phyloP scores from a whole-genome alignment of 179 eudicot species.

The Monotropa hypopitys region DNA sequence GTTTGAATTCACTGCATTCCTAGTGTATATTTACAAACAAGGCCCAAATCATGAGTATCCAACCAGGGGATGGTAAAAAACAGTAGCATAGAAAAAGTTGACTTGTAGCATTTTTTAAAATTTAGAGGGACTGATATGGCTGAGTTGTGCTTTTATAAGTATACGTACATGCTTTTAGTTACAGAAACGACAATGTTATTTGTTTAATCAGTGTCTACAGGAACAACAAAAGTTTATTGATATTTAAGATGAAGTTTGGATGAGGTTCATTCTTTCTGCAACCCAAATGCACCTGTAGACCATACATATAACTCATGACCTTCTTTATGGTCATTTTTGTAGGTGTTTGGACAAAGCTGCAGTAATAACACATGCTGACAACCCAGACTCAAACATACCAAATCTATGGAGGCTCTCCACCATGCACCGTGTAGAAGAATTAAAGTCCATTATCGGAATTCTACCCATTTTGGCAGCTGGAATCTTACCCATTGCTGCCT shows the following conservation, averaged over 20 bases:
- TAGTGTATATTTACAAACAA: neutral
- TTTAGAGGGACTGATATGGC: neutral
- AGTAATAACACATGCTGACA: slow-evolving; percentile 17
- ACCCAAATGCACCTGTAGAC: neutral
- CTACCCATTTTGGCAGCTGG: slow-evolving; percentile 45
- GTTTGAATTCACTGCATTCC: neutral
- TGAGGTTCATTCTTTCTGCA: neutral
- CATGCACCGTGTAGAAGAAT: slow-evolving; percentile 46
- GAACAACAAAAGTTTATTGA: neutral
- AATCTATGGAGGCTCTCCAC: slow-evolving; percentile 38
- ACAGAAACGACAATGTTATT: neutral
- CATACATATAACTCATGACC: neutral
- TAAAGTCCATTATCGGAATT: slow-evolving; percentile 35
- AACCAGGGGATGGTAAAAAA: neutral
- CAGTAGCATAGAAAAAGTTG: neutral
- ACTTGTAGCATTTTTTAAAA: neutral
- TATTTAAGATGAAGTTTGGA: neutral
- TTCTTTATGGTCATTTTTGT: neutral
- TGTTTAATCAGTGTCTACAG: neutral
- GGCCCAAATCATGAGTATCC: neutral
- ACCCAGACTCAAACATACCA: slow-evolving; percentile 14
- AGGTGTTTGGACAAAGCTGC: slow-evolving; percentile 56
- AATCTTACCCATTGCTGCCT: slow-evolving; percentile 25
- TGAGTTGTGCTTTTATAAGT: neutral
- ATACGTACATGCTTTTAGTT: neutral